Evolutionary conservation across 176 grass and related monocot species (phyloP), one percentile per base, ranked within the genome.

Genomic region (Juncus inflexus): DNA sequence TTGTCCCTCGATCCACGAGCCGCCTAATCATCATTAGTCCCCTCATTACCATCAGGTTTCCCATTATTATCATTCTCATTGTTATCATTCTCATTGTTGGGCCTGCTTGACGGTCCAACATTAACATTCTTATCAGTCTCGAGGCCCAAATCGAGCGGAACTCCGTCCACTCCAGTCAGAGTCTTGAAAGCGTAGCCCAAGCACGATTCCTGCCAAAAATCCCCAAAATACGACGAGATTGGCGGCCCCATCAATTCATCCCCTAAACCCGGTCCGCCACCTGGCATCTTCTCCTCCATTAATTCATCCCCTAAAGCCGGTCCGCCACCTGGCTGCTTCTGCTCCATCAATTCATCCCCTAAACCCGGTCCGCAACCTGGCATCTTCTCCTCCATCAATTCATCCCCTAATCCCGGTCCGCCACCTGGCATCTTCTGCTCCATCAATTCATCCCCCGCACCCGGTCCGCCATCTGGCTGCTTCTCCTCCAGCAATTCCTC

Each of bases 131-230:
- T 69, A 55, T 41, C 50, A 56, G 66, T 12, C 37, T 38, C 51
- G 39, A 47, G 12, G 9, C 54, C 40, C 54, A n/a, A 37, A 45
- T 40, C 50, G 3, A 11, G 12, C 35, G 38, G 68, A 58, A 58
- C 37, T 12, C n/a, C 54, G 58, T 59, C 40, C 12, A 43, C 68
- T 2, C 53, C 53, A 0, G 39, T 45, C 2, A 71, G 68, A 71
- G 68, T 71, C 40, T 6, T 60, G 58, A 71, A 71, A 58, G 68
- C 68, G 43, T 71, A 71, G 42, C 68, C 58, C 68, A 71, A 59
- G 28, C 68, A 59, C 39, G 68, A 52, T 42, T 71, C 68, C 11
- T 71, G 68, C 68, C 68, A 71, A 71, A 71, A 60, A 35, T 71
- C 68, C 7, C 68, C 68, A 71, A 60, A 71, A 52, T 57, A 58